Conservation (phyloP, 2,329 filamentous ascomycete genomes). For the Aspergillus proliferans region DNA sequence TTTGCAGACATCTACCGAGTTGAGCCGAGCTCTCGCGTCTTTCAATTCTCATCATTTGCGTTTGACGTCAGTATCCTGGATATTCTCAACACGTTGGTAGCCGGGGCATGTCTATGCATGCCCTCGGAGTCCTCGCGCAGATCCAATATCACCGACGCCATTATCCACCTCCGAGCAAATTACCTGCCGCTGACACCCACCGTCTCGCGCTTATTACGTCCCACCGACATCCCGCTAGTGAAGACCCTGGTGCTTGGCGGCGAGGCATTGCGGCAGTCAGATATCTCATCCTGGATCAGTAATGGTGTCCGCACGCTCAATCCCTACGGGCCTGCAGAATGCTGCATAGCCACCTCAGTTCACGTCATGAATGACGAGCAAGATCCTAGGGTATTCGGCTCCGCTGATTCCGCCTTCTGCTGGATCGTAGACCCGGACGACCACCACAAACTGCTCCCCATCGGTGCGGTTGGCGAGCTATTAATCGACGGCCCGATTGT, state of each 20-base stretch:
- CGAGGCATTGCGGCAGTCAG: conserved; percentile 17
- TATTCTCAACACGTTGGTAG: conserved; percentile 49
- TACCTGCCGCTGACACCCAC: conserved; percentile 56
- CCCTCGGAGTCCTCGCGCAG: conserved; percentile 46
- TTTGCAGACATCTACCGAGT: background rate
- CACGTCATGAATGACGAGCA: background rate
- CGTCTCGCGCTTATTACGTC: conserved; percentile 45
- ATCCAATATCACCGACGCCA: conserved; percentile 45
- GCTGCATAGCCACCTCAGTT: background rate
- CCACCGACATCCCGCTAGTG: conserved; percentile 38
- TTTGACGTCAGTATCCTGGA: conserved; percentile 39
- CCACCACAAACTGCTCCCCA: conserved; percentile 20
- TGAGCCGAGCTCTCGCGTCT: background rate
- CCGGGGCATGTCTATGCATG: conserved; percentile 56
- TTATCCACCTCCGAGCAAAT: conserved; percentile 47
- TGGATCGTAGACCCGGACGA: conserved; percentile 30
- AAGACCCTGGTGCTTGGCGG: conserved; percentile 32
- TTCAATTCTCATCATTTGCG: conserved; percentile 44
- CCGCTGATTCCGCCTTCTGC: conserved; percentile 9
- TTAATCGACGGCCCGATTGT: conserved; percentile 39
- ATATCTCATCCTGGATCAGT: conserved; percentile 1
- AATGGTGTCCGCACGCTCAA: conserved; percentile 1
- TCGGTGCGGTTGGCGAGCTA: conserved; percentile 41
- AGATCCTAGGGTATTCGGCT: conserved; percentile 13
- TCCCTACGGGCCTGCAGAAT: conserved; percentile 7